A percentile compares a stretch with the other conserved stretches of the same genome.
These are phyloP conservation scores for Neofusicoccum parvum DNA, from an alignment of 2,329 filamentous ascomycete species.

Conservation along the genomic window DNA sequence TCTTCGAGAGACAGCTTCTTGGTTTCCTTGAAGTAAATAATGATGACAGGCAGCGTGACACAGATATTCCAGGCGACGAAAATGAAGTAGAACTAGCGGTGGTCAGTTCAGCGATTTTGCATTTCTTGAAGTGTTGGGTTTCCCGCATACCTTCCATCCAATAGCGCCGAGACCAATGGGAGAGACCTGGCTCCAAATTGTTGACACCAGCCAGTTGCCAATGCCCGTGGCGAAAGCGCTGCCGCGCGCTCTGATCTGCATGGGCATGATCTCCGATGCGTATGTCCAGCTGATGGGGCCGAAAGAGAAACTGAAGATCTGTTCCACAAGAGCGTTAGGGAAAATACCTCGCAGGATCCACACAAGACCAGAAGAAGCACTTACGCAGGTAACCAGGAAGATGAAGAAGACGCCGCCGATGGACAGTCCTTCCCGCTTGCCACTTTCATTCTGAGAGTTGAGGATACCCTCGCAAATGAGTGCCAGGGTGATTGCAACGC, in stretches of 20 bases:
- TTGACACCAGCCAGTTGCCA: conserved; percentile 62
- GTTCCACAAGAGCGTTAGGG: not conserved
- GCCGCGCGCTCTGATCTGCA: conserved; percentile 64
- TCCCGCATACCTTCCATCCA: conserved; percentile 43
- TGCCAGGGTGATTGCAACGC: conserved; percentile 57
- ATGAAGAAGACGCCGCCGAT: conserved; percentile 67
- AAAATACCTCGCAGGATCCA: conserved; percentile 27
- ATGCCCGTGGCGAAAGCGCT: conserved; percentile 61
- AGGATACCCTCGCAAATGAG: conserved; percentile 63
- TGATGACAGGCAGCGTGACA: conserved; percentile 51
- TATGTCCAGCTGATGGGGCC: conserved; percentile 66
- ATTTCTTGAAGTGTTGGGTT: too few relatives aligned
- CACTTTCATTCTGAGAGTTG: conserved; percentile 43
- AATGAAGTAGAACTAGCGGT: conserved; percentile 55
- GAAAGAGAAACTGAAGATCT: conserved; percentile 62
- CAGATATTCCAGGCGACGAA: conserved; percentile 56
- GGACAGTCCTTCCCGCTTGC: conserved; percentile 48
- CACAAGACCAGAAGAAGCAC: conserved; percentile 31
- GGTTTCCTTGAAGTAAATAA: conserved; percentile 57
- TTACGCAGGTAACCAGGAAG: conserved; percentile 51
- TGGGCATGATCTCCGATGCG: conserved; percentile 67
- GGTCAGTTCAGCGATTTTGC: not conserved
- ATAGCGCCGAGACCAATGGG: conserved; percentile 55
- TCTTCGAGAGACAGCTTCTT: conserved; percentile 59
- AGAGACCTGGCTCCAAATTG: conserved; percentile 61